Base-by-base conservation (phyloP, 352 stramenopile genomes). In the Globisporangium carolinianum region DNA sequence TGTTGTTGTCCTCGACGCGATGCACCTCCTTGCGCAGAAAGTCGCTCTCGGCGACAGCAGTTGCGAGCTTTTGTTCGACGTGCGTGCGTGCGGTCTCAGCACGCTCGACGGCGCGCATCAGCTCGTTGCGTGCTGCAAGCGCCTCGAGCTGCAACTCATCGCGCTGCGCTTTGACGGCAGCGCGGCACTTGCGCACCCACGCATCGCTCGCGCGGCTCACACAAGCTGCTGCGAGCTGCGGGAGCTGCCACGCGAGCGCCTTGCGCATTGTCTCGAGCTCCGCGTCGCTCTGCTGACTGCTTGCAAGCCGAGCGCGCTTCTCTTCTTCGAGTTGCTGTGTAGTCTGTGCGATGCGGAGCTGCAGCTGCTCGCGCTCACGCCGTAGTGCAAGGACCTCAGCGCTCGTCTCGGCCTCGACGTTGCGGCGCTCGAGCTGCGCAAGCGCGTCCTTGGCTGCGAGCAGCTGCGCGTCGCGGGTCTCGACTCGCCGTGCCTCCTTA, bases 1-100 rank as follows among this genome's bases (percentile, higher is more conserved):
- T 84, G 61, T 79, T 84, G 65, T 79, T 84, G 18, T 84, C 74
- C 43, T 84, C 74, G 4, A 84, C 63, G 15, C 74, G 74, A 35
- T 68, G 61, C 6, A 84, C 67, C 50, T 84, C 74, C 24, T 76
- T 76, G 37, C 68, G 55, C 51, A 81, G 51, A 51, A 84, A 84
- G 11, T 84, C 74, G 53, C 67, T 71, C 51, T 84, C 74, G 15
- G 67, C 63, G 37, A 67, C 46, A 2, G 55, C 47, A 39, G 66
- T 75, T 53, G 81, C 76, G 51, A 71, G 65, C 47, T 84, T 77
- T 41, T 73, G 65, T 47, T 78, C 67, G 7, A 71, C 41, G n/a
- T 65, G 58, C 6, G 73, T 68, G 41, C 71, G 67, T 15, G 59
- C 57, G 12, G 76, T 66, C 17, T 71, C 58, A 0, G 60, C 58